Evolutionary conservation across 306 rosid species (phyloP).

Genomic region (Citrullus amarus): DNA sequence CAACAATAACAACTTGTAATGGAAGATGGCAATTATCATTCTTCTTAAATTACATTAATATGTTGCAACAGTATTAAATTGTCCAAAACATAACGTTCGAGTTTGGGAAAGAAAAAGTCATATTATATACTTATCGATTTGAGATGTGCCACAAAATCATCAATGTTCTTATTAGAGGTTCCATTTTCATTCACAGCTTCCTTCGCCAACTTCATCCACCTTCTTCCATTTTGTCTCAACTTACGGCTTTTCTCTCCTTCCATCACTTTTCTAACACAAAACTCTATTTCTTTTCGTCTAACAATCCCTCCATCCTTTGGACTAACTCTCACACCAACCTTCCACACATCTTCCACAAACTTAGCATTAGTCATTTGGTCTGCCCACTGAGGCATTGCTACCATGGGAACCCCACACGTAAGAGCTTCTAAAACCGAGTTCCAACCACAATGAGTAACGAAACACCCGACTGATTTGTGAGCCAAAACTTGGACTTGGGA

Average conservation of each 20-base stretch:
- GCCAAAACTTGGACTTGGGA: constrained; percentile 10
- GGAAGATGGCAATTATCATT: too few species aligned
- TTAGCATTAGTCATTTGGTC: constrained; percentile 21
- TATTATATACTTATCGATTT: not conserved
- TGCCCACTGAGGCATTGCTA: constrained; percentile 14
- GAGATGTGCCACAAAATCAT: not conserved
- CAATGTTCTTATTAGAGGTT: not conserved
- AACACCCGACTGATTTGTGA: constrained; percentile 18
- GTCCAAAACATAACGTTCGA: too few species aligned
- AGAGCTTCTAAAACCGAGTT: constrained; percentile 16
- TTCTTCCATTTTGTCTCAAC: not conserved
- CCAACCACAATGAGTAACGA: constrained; percentile 26
- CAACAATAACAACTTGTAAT: too few species aligned
- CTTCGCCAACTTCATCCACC: not conserved
- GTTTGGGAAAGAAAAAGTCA: too few species aligned
- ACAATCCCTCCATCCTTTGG: constrained; percentile 1
- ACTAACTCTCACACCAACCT: constrained; percentile 14
- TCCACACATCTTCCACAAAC: constrained; percentile 16
- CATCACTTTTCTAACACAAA: constrained; percentile 13
- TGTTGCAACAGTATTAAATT: too few species aligned
- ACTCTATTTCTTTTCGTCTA: not conserved
- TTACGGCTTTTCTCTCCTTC: not conserved
- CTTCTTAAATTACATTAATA: too few species aligned
- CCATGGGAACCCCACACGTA: constrained; percentile 21
- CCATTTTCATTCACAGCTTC: not conserved